These are phyloP conservation scores for Atkinsonella hypoxylon DNA, from an alignment of 2,329 filamentous ascomycete genomes.

Conservation along the genomic window DNA sequence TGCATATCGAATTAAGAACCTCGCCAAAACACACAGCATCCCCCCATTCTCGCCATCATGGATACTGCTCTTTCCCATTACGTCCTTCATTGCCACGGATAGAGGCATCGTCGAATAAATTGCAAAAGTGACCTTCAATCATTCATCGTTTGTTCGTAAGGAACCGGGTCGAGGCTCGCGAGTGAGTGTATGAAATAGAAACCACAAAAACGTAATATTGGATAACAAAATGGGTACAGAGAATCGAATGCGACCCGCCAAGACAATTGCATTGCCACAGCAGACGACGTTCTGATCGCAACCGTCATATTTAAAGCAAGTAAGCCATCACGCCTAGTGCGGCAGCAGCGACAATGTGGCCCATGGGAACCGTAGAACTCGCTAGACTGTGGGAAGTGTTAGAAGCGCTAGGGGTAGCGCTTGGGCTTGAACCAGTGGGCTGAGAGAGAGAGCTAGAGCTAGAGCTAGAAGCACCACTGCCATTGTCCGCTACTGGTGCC, in stretches of 20 bases:
- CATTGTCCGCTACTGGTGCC: constrained; percentile 12
- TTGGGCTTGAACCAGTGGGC: constrained; percentile 12
- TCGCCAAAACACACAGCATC: constrained; percentile 11
- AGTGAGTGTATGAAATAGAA: constrained; percentile 5
- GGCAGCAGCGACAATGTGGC: constrained; percentile 34
- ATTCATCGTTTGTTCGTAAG: constrained; percentile 13
- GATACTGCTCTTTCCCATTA: constrained; percentile 7
- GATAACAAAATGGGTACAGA: constrained; percentile 20
- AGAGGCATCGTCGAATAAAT: constrained; percentile 6
- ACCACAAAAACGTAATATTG: constrained; percentile 17
- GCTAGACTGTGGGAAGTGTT: constrained; percentile 20
- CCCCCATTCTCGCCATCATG: constrained; percentile 8
- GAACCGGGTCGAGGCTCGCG: neutral
- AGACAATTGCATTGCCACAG: constrained; percentile 1
- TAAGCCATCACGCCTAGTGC: constrained; percentile 42
- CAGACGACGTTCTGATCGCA: neutral
- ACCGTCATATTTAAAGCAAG: constrained; percentile 27
- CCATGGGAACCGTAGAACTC: constrained; percentile 27
- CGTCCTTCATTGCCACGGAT: neutral
- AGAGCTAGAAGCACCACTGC: constrained; percentile 12
- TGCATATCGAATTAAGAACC: constrained; percentile 15
- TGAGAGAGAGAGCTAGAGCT: constrained; percentile 16
- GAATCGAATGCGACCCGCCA: constrained; percentile 16
- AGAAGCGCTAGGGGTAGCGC: constrained; percentile 20
- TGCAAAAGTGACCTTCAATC: constrained; percentile 9